phyloP scores from a whole-genome alignment of 768 basidiomycete species.

The Mycena leptocephala region DNA sequence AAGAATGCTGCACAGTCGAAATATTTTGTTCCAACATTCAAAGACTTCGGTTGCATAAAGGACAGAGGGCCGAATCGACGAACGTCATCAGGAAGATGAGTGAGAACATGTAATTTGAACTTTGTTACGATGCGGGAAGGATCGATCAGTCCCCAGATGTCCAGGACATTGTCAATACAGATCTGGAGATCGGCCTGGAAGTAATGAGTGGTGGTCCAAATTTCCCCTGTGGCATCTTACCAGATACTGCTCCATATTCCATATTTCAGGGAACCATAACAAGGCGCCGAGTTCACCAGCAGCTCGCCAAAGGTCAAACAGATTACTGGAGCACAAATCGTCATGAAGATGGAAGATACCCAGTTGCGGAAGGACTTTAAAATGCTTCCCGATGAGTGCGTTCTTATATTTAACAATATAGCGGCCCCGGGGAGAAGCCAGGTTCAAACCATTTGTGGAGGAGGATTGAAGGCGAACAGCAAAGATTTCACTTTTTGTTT shows the following conservation, averaged over 20 bases:
- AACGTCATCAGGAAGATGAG: background rate
- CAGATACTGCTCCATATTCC: too few species aligned
- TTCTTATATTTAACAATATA: too few species aligned
- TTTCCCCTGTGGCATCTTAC: too few species aligned
- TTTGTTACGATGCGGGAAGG: slow-evolving; percentile 38
- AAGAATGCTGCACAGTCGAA: slow-evolving; percentile 1
- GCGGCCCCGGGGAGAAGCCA: too few species aligned
- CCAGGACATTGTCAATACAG: slow-evolving; percentile 36
- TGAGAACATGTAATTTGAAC: background rate
- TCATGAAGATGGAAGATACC: background rate
- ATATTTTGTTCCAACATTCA: background rate
- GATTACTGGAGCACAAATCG: too few species aligned
- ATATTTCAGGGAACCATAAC: too few species aligned
- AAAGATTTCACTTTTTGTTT: too few species aligned
- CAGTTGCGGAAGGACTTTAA: background rate
- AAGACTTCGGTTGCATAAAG: background rate
- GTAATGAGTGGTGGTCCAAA: too few species aligned
- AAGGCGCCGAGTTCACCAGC: too few species aligned
- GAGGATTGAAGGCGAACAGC: too few species aligned
- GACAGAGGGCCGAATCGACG: background rate
- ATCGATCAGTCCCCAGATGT: slow-evolving; percentile 43
- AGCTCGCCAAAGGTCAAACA: too few species aligned
- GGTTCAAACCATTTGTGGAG: too few species aligned
- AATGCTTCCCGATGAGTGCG: background rate
- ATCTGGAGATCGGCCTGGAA: slow-evolving; percentile 35